Evolutionary conservation across 2,329 filamentous ascomycete species (phyloP).

Genomic region (Ciborinia camelliae): DNA sequence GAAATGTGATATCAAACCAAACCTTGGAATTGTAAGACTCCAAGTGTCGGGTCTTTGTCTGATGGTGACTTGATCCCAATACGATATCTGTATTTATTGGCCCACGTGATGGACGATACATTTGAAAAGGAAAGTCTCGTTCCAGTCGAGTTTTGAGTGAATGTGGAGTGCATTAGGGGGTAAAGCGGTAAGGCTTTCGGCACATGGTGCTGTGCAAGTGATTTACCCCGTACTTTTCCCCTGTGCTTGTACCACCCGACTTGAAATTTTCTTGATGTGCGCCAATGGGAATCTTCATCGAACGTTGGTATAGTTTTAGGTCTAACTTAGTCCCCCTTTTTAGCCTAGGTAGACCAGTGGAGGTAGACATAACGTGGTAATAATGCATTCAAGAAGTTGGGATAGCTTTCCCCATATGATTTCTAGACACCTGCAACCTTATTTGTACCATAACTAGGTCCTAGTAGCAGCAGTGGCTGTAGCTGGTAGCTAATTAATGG

Average conservation of each 20-base stretch:
- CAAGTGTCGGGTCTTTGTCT: background rate
- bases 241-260: background rate
- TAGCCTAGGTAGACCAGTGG: no score
- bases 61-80: background rate
- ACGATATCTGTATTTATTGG: background rate
- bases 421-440: no score
- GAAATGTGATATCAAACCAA: background rate
- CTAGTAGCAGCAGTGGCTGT: no score
- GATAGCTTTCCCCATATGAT: no score
- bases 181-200: background rate
- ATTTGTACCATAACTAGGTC: no score
- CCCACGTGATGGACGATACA: background rate
- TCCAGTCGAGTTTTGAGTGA: background rate
- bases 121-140: background rate
- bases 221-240: constrained; percentile 2
- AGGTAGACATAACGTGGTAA: no score
- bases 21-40: background rate
- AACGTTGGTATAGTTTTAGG: no score
- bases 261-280: background rate
- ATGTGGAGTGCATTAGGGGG: constrained; percentile 5
- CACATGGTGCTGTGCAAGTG: background rate
- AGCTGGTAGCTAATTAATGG: no score
- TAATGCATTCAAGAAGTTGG: no score
- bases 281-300: constrained; percentile 6
- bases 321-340: no score